Evolutionary conservation across 345 rosid genomes (phyloP), one percentile per base, ranked within the genome.

Genomic region (Iberis pinnata): DNA sequence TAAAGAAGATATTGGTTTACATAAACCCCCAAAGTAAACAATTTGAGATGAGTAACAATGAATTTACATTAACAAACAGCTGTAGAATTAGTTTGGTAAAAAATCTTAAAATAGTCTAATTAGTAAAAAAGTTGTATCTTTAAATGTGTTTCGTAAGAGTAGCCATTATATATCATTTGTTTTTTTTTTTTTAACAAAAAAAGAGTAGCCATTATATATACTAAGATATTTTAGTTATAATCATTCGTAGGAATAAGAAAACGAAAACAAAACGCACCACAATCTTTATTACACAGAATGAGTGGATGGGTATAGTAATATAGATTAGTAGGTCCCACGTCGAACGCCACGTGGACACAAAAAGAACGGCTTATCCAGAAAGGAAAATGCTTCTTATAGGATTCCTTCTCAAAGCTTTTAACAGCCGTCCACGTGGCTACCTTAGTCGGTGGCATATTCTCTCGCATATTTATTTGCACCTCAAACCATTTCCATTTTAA

Each of bases 371-470:
- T 48, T 56, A 64, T 64, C 63, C 51, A 64, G 22, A 64, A 56
- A 48, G 16, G 43, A 42, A 61, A 52, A 32, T 51, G 43, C 33
- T 61, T 64, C 61, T 39, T 64, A 22, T 46, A 38, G 43, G 57
- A 64, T 64, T 49, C 58, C 43, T 16, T 37, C 4, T 33, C 3
- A 24, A 6, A 22, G 8, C 19, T 24, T 40, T 42, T 56, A 2
- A 32, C 45, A 41, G 16, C 63, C 63, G 63, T 56, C 35, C 63
- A 56, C 69, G 69, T 56, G 63, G 12, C 58, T 4, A 18, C 22
- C 17, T 41, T 19, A 14, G 63, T 64, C 69, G 69, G 62, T 64
- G 56, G 69, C 50, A 64, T 64, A 64, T 64, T 54, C 59, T 40
- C 8, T 39, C 9, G 47, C 38, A 16, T 3, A 19, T 54, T 46